Conservation (phyloP, 1,284 basidiomycete genomes). For the Cutaneotrichosporon mucoides region DNA sequence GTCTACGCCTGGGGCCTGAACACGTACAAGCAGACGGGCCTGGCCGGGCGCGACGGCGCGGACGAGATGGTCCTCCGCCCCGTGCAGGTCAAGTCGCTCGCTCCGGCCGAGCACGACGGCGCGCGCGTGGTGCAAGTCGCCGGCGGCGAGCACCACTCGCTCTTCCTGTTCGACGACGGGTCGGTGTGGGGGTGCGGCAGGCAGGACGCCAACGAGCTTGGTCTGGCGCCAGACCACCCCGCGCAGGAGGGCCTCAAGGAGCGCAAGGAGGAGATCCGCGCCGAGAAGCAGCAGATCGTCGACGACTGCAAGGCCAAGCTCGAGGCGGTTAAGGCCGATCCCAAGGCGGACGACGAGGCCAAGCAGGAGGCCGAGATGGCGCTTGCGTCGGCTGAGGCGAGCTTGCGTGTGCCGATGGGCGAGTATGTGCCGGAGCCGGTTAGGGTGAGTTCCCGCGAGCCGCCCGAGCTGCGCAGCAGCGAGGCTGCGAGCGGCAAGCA, state of each 20-base stretch:
- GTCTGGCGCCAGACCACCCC: conserved; percentile 60
- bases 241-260: conserved; percentile 53
- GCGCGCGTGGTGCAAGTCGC: conserved; percentile 59
- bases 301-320: conserved; percentile 25
- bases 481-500: too few species aligned
- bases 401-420: conserved; percentile 53
- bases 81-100: conserved; percentile 62
- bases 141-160: conserved; percentile 74
- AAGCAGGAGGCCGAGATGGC: conserved; percentile 31
- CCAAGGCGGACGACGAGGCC: conserved; percentile 26
- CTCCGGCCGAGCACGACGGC: conserved; percentile 63
- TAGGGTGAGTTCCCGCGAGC: conserved; percentile 33
- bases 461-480: too few species aligned
- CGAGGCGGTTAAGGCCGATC: conserved; percentile 21
- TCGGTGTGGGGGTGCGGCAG: conserved; percentile 79
- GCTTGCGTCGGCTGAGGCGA: conserved; percentile 45
- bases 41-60: conserved; percentile 32
- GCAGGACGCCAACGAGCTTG: conserved; percentile 72
- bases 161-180: conserved; percentile 79
- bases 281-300: conserved; percentile 39
- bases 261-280: conserved; percentile 40
- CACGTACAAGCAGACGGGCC: conserved; percentile 64
- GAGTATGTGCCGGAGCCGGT: conserved; percentile 57
- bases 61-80: conserved; percentile 64
- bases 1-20: conserved; percentile 93